Evolutionary conservation across 2,329 filamentous ascomycete genomes (phyloP), one percentile per base, ranked within the genome.

Genomic region (Dendryphion nanum): DNA sequence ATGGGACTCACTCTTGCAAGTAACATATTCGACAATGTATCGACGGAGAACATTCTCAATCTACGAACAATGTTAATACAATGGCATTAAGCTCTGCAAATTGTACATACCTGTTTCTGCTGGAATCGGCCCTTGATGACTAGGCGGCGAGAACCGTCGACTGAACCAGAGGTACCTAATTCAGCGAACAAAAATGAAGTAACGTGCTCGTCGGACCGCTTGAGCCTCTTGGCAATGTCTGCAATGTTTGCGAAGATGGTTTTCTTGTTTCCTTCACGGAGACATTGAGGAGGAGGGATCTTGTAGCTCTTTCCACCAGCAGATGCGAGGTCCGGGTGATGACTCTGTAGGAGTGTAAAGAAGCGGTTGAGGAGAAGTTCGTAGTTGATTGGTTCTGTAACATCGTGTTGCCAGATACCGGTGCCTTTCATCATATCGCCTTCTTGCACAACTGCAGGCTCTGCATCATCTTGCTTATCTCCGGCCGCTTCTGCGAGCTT

Each of bases 41-140:
- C 91, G 87, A 73, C 91, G 80, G 65, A 97, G 73, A 37, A 97
- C 89, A 71, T 94, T 95, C 77, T 98, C 93, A 64, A 97, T 90
- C n/a, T n/a, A n/a, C n/a, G n/a, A n/a, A n/a, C n/a, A n/a, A n/a
- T n/a, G n/a, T n/a, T n/a, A n/a, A n/a, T n/a, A n/a, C n/a, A n/a
- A n/a, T n/a, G n/a, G n/a, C n/a, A n/a, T n/a, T n/a, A n/a, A n/a
- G n/a, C n/a, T n/a, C n/a, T n/a, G n/a, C n/a, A n/a, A n/a, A n/a
- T n/a, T n/a, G n/a, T n/a, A n/a, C n/a, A n/a, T n/a, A n/a, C n/a
- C 76, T 97, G 91, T 75, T 96, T 96, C 76, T 97, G 91, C 72
- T 97, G 91, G 86, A 98, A 98, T 64, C 93, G 88, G 77, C 93
- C 93, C 79, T 95, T 96, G 80, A 98, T 98, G 64, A 98, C 90